phyloP scores from a whole-genome alignment of 192 early-diverging fungal species.

The Gaertneriomyces sp. region DNA sequence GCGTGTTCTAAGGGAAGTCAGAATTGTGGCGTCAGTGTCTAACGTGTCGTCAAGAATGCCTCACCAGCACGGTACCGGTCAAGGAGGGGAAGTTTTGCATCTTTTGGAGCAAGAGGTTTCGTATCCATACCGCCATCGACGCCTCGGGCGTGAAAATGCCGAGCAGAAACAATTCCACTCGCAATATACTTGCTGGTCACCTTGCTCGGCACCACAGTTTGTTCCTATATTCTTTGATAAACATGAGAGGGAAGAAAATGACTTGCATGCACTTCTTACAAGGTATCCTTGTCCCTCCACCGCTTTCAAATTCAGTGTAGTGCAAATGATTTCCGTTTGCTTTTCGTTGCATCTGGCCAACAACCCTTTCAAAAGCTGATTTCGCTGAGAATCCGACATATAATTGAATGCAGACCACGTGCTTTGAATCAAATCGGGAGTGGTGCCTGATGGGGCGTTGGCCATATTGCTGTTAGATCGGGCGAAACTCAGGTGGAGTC shows the following conservation, averaged over 20 bases:
- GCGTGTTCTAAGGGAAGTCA: too few species aligned
- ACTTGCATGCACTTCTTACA: too few species aligned
- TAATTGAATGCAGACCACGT: constrained; percentile 44
- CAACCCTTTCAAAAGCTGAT: constrained; percentile 47
- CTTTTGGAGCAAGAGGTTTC: background rate
- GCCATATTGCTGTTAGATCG: too few species aligned
- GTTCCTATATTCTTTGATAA: background rate
- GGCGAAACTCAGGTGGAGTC: too few species aligned
- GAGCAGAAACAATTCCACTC: too few species aligned
- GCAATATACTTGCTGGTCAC: background rate
- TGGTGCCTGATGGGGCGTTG: background rate
- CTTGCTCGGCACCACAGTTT: background rate
- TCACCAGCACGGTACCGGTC: too few species aligned
- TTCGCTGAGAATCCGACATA: constrained; percentile 45
- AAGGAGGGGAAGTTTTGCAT: background rate
- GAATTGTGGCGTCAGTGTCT: too few species aligned
- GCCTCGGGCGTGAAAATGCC: too few species aligned
- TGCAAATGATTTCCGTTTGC: constrained; percentile 46
- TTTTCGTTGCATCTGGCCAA: constrained; percentile 36
- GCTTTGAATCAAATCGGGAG: constrained; percentile 39
- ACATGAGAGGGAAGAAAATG: too few species aligned
- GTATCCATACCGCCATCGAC: too few species aligned
- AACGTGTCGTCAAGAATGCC: too few species aligned
- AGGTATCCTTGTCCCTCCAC: constrained; percentile 14
- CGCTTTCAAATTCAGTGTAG: constrained; percentile 41